These are phyloP conservation scores for Neonectria ditissima DNA, from an alignment of 2,329 filamentous ascomycete genomes.

Conservation along the genomic window DNA sequence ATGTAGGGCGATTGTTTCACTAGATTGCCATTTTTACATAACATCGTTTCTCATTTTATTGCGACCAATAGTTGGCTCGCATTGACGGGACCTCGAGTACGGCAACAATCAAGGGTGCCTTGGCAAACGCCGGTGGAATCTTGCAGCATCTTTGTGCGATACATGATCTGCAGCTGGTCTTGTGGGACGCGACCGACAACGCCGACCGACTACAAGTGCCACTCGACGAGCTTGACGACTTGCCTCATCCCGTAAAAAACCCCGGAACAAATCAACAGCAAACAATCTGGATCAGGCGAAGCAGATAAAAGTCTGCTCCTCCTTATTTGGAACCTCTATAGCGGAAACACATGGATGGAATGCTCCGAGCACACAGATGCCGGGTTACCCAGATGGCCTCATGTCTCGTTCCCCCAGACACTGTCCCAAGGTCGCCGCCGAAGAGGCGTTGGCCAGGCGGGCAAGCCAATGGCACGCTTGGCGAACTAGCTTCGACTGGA, in stretches of 20 bases:
- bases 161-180: neutral
- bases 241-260: conserved; percentile 5
- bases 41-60: neutral
- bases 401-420: neutral
- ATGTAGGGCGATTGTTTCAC: neutral
- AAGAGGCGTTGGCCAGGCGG: neutral
- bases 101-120: conserved; percentile 1
- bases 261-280: neutral
- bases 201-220: neutral
- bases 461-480: conserved; percentile 6
- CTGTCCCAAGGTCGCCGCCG: neutral
- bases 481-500: neutral
- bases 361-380: neutral
- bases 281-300: neutral
- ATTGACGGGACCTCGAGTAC: neutral
- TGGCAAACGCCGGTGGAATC: conserved; percentile 19
- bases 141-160: conserved; percentile 31
- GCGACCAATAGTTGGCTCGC: neutral
- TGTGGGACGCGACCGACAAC: conserved; percentile 3
- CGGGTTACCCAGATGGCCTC: neutral
- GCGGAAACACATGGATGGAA: neutral
- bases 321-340: neutral
- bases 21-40: neutral
- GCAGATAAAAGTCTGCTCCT: neutral
- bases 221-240: conserved; percentile 4